phyloP scores from a whole-genome alignment of 1,284 basidiomycete genomes.

The Cerrena zonata region DNA sequence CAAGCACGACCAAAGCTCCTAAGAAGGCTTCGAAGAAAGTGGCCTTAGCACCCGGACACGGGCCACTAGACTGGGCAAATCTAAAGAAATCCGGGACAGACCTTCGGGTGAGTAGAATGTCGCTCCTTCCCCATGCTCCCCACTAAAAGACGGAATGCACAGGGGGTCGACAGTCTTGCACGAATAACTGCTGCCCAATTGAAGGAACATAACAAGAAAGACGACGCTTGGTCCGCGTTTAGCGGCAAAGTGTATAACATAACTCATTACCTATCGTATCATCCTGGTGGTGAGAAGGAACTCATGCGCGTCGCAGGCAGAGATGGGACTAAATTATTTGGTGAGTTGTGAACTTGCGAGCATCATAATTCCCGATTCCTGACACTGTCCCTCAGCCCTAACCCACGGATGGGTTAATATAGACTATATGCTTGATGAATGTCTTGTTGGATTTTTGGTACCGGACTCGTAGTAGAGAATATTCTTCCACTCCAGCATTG shows the following conservation, averaged over 20 bases:
- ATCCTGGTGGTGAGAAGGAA: slow-evolving; percentile 91
- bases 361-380: slow-evolving; percentile 27
- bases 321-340: slow-evolving; percentile 91
- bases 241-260: slow-evolving; percentile 96
- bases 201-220: slow-evolving; percentile 74
- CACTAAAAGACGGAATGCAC: no score
- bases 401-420: slow-evolving; percentile 87
- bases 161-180: slow-evolving; percentile 63
- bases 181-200: slow-evolving; percentile 82
- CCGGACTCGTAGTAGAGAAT: slow-evolving; percentile 40
- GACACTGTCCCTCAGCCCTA: slow-evolving; percentile 17
- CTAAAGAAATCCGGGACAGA: slow-evolving; percentile 76
- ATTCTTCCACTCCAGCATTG: no score
- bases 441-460: slow-evolving; percentile 84
- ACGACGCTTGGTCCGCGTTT: slow-evolving; percentile 91
- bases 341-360: slow-evolving; percentile 44
- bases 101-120: slow-evolving; percentile 54
- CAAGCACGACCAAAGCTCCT: slow-evolving; percentile 52
- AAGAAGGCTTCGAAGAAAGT: slow-evolving; percentile 69
- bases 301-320: slow-evolving; percentile 93
- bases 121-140: no score
- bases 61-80: slow-evolving; percentile 84
- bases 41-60: slow-evolving; percentile 84
- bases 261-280: slow-evolving; percentile 85
- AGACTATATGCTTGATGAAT: slow-evolving; percentile 89